Evolutionary conservation across 345 rosid species (phyloP).

Genomic region (Eutrema japonicum): DNA sequence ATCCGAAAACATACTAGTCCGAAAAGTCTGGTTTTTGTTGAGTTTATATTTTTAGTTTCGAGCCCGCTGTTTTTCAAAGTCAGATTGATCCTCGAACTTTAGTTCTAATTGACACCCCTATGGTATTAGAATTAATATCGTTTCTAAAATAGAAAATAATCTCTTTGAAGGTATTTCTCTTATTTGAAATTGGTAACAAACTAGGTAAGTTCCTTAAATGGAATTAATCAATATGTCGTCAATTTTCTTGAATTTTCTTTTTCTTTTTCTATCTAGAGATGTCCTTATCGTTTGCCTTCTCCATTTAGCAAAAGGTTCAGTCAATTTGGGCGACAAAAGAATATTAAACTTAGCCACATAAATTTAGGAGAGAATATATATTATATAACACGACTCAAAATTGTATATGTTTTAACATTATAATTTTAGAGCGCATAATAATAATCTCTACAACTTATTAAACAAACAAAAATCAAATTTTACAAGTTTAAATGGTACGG

Average conservation of each 20-base stretch:
- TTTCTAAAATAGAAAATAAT: not conserved
- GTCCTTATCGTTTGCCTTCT: constrained; percentile 23
- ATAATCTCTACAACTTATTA: not conserved
- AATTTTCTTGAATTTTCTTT: constrained; percentile 12
- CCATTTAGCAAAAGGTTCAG: constrained; percentile 36
- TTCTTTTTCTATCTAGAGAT: constrained; percentile 10
- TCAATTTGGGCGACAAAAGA: constrained; percentile 61
- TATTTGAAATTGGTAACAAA: not conserved
- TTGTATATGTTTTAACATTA: not conserved
- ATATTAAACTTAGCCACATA: constrained; percentile 13
- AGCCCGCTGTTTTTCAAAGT: too few species aligned
- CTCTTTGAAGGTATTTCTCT: not conserved
- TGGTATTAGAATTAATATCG: not conserved
- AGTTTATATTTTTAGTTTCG: too few species aligned
- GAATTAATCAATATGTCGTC: not conserved
- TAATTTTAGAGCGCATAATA: not conserved
- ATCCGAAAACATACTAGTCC: too few species aligned
- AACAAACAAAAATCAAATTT: not conserved
- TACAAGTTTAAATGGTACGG: constrained; percentile 10
- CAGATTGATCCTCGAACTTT: too few species aligned
- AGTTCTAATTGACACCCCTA: too few species aligned
- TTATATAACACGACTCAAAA: not conserved
- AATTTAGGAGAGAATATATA: not conserved
- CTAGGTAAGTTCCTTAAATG: constrained; percentile 13
- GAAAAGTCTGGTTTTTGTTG: too few species aligned